A percentile compares a stretch with the other conserved stretches of the same genome.
phyloP scores from a whole-genome alignment of 371 early-diverging fungal species.

The Actinomucor elegans region DNA sequence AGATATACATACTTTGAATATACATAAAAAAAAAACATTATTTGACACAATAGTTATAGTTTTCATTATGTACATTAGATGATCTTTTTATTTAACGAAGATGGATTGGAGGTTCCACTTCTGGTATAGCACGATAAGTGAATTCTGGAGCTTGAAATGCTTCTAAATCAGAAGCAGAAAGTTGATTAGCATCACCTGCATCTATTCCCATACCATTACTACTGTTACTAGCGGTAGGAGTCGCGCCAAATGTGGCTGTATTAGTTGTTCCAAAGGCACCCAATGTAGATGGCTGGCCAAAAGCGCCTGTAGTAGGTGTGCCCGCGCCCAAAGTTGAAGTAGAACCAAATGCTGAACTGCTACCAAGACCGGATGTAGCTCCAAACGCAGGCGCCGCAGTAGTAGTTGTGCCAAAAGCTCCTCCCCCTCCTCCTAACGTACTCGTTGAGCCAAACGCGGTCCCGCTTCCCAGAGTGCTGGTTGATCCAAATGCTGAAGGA shows the following conservation, averaged over 20 bases:
- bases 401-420: slow-evolving; percentile 16
- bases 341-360: slow-evolving; percentile 14
- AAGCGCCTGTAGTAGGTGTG: slow-evolving; percentile 14
- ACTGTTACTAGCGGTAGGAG: background rate
- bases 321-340: slow-evolving; percentile 8
- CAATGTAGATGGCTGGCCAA: slow-evolving; percentile 23
- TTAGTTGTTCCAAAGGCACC: slow-evolving; percentile 5
- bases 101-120: slow-evolving; percentile 50
- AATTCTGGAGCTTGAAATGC: slow-evolving; percentile 44
- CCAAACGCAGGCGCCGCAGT: slow-evolving; percentile 30
- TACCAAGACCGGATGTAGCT: slow-evolving; percentile 11
- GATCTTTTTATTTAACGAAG: slow-evolving; percentile 17
- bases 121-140: slow-evolving; percentile 43
- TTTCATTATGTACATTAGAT: too few species aligned
- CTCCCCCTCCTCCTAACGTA: slow-evolving; percentile 3
- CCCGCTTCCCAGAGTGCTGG: slow-evolving; percentile 5
- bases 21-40: slow-evolving; percentile 3
- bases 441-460: slow-evolving; percentile 23
- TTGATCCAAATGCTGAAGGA: slow-evolving; percentile 11
- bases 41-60: too few species aligned
- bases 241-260: slow-evolving; percentile 19
- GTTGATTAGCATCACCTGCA: background rate
- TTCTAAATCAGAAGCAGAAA: slow-evolving; percentile 20
- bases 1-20: slow-evolving; percentile 8
- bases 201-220: slow-evolving; percentile 11